Evolutionary conservation across 1,139 yeast genomes (phyloP), one percentile per base, ranked within the genome.

Genomic region (Yamadazyma taylorii): DNA sequence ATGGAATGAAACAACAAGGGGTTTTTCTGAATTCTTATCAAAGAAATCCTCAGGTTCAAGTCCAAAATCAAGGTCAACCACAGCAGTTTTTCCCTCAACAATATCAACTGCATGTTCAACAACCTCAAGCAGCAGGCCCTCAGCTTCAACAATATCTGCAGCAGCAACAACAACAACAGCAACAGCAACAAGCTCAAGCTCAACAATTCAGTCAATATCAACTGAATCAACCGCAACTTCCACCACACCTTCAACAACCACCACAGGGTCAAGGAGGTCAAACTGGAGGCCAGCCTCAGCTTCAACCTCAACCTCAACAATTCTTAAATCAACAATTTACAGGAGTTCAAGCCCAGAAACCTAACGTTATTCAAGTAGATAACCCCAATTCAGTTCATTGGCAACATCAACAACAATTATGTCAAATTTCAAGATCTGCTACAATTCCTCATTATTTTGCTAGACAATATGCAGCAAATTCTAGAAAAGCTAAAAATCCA

Each of bases 331-430:
- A 40, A 24, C 51, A 41, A 16, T 47, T 40, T 31, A 43, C 34
- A n/a, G 51, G 39, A 41, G 54, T 53, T 24, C 64, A 55, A 26
- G 53, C 51, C 13, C 68, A 53, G 23, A 53, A 52, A 40, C 42
- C 55, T 49, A 65, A 42, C 51, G 48, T 61, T 42, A 63, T 63
- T 46, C 58, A 73, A 56, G 66, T 77, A 53, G 62, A 79, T 47
- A 61, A 67, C 54, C 61, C 80, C 14, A 66, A 69, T 37, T 73
- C 87, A 12, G 63, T 77, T 5, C 79, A 79, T 56, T 89, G 97
- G 97, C 88, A 85, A 58, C 89, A 89, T 53, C 98, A 92, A 64
- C 68, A 77, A 40, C 94, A 85, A 57, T 73, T 92, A 47, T 85
- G 83, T 24, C 88, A 83, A 45, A 63, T 86, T 31, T 85, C 96